Conservation (phyloP, 148 eudicot genomes). For the Limonium bicolor region DNA sequence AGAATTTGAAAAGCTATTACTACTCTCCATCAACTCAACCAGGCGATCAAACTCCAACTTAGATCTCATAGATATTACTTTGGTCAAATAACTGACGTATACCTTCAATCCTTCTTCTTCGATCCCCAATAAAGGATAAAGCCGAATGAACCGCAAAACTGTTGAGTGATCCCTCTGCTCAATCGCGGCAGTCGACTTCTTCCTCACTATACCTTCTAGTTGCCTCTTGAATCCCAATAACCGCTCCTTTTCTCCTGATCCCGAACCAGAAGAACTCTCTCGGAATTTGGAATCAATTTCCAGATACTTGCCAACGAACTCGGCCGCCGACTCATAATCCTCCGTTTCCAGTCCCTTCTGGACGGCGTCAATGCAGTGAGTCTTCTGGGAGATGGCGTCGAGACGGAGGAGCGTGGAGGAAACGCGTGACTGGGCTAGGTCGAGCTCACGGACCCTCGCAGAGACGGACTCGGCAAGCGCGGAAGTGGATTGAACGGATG, state of each 20-base stretch:
- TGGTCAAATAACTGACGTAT: slow-evolving; percentile 74
- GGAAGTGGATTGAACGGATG: slow-evolving; percentile 57
- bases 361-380: slow-evolving; percentile 46
- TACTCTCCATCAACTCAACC: slow-evolving; percentile 36
- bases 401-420: slow-evolving; percentile 48
- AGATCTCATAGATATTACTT: slow-evolving; percentile 70
- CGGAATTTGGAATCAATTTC: slow-evolving; percentile 49
- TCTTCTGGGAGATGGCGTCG: slow-evolving; percentile 60
- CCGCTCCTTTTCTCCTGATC: slow-evolving; percentile 52
- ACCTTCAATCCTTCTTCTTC: slow-evolving; percentile 89
- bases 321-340: slow-evolving; percentile 63
- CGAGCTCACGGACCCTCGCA: slow-evolving; percentile 79
- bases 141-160: slow-evolving; percentile 43
- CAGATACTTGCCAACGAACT: slow-evolving; percentile 39
- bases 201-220: slow-evolving; percentile 47
- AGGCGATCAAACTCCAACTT: slow-evolving; percentile 71
- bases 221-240: slow-evolving; percentile 49
- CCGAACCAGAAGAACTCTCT: slow-evolving; percentile 42
- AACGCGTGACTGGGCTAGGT: slow-evolving; percentile 80
- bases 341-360: slow-evolving; percentile 36
- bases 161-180: slow-evolving; percentile 59
- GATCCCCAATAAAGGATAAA: slow-evolving; percentile 50
- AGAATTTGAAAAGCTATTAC: slow-evolving; percentile 12
- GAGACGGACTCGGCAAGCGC: slow-evolving; percentile 62
- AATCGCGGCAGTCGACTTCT: slow-evolving; percentile 37